phyloP scores from a whole-genome alignment of 73 alveolate species.

The Paramecium caudatum region DNA sequence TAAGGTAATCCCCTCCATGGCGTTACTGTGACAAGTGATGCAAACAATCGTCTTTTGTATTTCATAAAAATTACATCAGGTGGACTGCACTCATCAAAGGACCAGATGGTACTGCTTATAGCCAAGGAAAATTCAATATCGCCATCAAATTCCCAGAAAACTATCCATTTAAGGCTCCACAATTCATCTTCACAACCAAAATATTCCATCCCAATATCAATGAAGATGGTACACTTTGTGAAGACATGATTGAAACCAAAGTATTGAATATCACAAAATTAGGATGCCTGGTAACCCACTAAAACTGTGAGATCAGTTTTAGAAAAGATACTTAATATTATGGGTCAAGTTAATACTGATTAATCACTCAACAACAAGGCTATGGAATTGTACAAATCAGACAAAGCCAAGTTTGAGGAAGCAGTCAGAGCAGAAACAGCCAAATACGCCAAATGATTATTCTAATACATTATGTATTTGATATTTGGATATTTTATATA shows the following conservation, averaged over 20 bases:
- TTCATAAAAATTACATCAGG: not conserved
- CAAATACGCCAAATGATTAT: not conserved
- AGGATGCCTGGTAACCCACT: slow-evolving; percentile 77
- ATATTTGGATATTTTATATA: no score
- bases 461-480: not conserved
- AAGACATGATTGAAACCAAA: slow-evolving; percentile 60
- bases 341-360: slow-evolving; percentile 60
- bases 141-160: slow-evolving; percentile 76
- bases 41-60: slow-evolving; percentile 16
- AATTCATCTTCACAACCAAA: slow-evolving; percentile 70
- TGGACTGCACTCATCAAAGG: slow-evolving; percentile 78
- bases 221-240: slow-evolving; percentile 73
- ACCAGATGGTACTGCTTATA: slow-evolving; percentile 78
- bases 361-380: slow-evolving; percentile 68
- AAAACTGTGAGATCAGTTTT: slow-evolving; percentile 53
- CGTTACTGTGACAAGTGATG: slow-evolving; percentile 39
- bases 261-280: not conserved
- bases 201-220: slow-evolving; percentile 80
- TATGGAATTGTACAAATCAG: slow-evolving; percentile 58
- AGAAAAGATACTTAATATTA: slow-evolving; percentile 70
- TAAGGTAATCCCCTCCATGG: slow-evolving; percentile 61
- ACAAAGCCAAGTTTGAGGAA: slow-evolving; percentile 58
- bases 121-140: slow-evolving; percentile 77
- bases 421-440: not conserved
- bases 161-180: slow-evolving; percentile 83